Conservation (phyloP, 345 rosid genomes). For the Euclidium syriacum region DNA sequence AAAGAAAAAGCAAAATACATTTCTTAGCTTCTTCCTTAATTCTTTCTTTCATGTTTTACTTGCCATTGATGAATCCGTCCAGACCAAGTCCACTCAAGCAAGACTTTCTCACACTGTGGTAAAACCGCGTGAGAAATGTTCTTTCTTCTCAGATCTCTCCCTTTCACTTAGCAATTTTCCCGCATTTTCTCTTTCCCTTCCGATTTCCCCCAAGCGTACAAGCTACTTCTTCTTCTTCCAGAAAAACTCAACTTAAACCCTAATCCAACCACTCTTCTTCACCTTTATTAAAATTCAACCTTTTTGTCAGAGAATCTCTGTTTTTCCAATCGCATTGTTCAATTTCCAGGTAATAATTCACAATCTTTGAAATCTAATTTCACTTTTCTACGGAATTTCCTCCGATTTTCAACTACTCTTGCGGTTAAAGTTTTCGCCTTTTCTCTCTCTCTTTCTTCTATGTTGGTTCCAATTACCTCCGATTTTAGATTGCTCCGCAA, state of each 20-base stretch:
- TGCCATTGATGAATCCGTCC: conserved; percentile 23
- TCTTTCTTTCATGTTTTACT: neutral
- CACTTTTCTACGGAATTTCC: neutral
- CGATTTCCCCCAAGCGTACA: conserved; percentile 24
- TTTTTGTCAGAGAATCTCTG: neutral
- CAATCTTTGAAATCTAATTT: conserved; percentile 1
- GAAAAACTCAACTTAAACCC: neutral
- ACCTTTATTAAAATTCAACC: neutral
- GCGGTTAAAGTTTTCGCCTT: conserved; percentile 17
- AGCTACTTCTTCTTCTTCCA: conserved; percentile 22
- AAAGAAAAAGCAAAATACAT: neutral
- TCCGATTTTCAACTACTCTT: conserved; percentile 2
- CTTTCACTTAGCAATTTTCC: neutral
- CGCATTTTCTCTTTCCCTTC: conserved; percentile 6
- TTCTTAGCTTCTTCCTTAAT: neutral
- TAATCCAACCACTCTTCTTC: neutral
- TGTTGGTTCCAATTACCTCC: neutral
- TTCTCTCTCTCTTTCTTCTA: conserved; percentile 2
- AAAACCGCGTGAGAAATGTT: conserved; percentile 26
- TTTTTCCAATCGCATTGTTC: conserved; percentile 1
- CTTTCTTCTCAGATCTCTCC: conserved; percentile 23
- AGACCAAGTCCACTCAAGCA: conserved; percentile 3
- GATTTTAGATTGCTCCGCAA: conserved; percentile 9
- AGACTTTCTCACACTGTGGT: conserved; percentile 15
- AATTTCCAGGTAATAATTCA: conserved; percentile 16